phyloP scores from a whole-genome alignment of 2,329 filamentous ascomycete species.

The Immersiporthe knoxdaviesiana region DNA sequence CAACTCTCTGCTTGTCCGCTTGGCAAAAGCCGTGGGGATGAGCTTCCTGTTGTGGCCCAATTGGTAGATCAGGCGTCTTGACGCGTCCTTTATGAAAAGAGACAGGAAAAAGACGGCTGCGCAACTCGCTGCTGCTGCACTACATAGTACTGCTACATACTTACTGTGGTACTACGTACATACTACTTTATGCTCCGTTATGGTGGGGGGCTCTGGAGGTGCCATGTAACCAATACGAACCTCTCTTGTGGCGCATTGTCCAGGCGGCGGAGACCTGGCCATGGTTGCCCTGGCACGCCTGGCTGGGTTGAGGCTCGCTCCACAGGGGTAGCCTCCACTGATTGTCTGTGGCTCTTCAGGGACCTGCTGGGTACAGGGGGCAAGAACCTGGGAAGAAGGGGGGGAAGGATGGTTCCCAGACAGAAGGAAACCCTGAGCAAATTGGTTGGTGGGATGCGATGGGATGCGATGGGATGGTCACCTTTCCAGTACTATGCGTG shows the following conservation, averaged over 20 bases:
- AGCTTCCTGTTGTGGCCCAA: background rate
- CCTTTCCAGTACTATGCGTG: too few species aligned
- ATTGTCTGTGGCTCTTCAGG: constrained; percentile 14
- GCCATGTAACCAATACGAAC: constrained; percentile 8
- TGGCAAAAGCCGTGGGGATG: too few species aligned
- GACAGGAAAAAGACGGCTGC: background rate
- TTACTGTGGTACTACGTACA: background rate
- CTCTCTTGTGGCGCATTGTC: background rate
- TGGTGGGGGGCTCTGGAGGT: constrained; percentile 1
- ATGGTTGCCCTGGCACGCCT: background rate
- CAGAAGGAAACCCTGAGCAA: constrained; percentile 6
- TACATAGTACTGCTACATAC: too few species aligned
- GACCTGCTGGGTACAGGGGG: background rate
- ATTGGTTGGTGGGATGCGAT: too few species aligned
- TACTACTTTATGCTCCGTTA: too few species aligned
- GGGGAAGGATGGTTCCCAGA: background rate
- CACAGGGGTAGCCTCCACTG: constrained; percentile 15
- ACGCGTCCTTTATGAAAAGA: background rate
- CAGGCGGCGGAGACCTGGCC: constrained; percentile 3
- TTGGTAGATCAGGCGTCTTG: background rate
- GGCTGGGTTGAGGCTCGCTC: background rate
- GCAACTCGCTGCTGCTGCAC: background rate
- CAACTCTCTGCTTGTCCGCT: too few species aligned
- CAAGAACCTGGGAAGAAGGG: background rate
- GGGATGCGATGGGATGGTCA: background rate